Conservation (phyloP, 164 flowering plant genomes). For the Macadamia integrifolia region DNA sequence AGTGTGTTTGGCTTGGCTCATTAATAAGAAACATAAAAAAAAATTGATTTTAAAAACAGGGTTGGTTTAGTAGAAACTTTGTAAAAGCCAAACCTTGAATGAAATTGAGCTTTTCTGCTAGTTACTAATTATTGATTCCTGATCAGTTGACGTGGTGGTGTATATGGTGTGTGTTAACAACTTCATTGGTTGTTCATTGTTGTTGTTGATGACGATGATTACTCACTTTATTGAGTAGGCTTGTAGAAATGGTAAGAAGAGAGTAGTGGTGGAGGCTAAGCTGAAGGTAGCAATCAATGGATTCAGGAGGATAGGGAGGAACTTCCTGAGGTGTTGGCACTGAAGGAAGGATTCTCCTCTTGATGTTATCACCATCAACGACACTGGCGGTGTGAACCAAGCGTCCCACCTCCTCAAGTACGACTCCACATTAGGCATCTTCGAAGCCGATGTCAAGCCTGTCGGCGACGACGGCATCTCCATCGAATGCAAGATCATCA, state of each 20-base stretch:
- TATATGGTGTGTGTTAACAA: no score
- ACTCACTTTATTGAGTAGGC: constrained; percentile 14
- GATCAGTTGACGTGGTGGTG: no score
- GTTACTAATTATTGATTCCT: no score
- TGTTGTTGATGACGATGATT: no score
- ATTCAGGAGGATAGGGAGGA: constrained; percentile 76
- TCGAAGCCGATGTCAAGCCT: constrained; percentile 80
- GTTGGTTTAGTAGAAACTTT: no score
- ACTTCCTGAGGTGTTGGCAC: constrained; percentile 83
- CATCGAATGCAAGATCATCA: constrained; percentile 84
- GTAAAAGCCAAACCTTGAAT: no score
- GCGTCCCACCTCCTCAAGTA: constrained; percentile 83
- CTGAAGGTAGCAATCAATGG: constrained; percentile 81
- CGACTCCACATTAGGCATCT: constrained; percentile 77
- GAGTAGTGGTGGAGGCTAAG: constrained; percentile 50
- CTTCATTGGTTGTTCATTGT: no score
- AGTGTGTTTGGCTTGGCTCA: no score
- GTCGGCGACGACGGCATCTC: constrained; percentile 61
- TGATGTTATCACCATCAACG: constrained; percentile 68
- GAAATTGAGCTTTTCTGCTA: no score
- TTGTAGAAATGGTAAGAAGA: constrained; percentile 30
- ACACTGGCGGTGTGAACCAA: constrained; percentile 77
- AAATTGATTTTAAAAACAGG: no score
- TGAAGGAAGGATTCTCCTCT: constrained; percentile 74
- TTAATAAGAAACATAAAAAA: no score